Evolutionary conservation across 2,329 filamentous ascomycete species (phyloP).

Genomic region (Delphinella strobiligena): DNA sequence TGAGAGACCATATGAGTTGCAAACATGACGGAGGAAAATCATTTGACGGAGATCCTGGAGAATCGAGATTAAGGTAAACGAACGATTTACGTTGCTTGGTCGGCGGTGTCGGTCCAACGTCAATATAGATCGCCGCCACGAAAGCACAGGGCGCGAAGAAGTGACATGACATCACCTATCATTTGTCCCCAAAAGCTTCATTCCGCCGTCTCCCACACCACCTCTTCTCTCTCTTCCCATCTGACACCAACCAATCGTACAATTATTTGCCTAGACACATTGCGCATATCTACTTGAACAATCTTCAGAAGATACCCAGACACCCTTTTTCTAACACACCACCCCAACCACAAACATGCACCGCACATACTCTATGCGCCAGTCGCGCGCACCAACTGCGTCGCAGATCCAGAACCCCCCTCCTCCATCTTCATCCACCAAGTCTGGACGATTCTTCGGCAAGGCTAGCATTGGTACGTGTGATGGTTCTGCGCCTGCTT

Average conservation of each 20-base stretch:
- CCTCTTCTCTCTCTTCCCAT: background rate
- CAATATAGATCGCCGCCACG: background rate
- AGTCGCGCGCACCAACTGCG: constrained; percentile 88
- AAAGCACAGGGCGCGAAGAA: background rate
- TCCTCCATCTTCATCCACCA: constrained; percentile 82
- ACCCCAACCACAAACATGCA: constrained; percentile 52
- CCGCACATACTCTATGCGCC: constrained; percentile 98
- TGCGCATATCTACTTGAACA: background rate
- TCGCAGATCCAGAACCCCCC: constrained; percentile 86
- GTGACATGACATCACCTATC: background rate
- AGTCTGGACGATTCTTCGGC: constrained; percentile 80
- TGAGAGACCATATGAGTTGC: background rate
- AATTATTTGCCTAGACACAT: background rate
- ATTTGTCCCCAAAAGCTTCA: background rate
- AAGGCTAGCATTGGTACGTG: constrained; percentile 69
- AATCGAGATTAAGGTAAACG: background rate
- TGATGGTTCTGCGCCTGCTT: background rate
- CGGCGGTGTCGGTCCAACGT: background rate
- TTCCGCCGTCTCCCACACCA: background rate
- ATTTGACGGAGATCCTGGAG: background rate
- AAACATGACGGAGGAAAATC: background rate
- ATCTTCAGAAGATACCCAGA: background rate
- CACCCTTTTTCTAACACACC: background rate
- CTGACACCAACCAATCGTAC: background rate
- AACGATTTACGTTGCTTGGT: background rate